A percentile compares a stretch with the other conserved stretches of the same genome.
phyloP scores from a whole-genome alignment of 2,329 filamentous ascomycete species.

The Lasiodiplodia sp. region DNA sequence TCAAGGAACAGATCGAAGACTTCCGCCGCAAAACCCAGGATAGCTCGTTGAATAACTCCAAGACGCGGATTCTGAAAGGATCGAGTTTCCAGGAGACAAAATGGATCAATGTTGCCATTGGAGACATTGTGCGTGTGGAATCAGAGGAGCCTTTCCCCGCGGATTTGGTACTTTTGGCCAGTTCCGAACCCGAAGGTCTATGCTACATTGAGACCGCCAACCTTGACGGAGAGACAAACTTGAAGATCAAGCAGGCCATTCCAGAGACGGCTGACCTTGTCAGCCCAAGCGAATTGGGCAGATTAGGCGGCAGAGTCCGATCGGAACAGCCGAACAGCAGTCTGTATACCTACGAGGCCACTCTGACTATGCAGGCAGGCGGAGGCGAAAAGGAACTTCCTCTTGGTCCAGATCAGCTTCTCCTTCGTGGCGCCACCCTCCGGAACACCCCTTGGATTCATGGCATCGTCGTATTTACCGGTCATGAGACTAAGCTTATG shows the following conservation, averaged over 20 bases:
- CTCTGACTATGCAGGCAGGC: constrained; percentile 86
- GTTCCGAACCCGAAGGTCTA: constrained; percentile 94
- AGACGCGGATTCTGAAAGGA: constrained; percentile 81
- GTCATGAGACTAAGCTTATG: constrained; percentile 99
- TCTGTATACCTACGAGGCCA: constrained; percentile 97
- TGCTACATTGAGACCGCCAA: constrained; percentile 99
- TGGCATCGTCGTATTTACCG: constrained; percentile 94
- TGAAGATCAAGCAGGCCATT: constrained; percentile 98
- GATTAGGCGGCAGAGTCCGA: constrained; percentile 83
- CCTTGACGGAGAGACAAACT: constrained; percentile 94
- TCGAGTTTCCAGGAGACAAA: constrained; percentile 84
- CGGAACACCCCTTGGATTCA: constrained; percentile 98
- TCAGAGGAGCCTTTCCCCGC: constrained; percentile 96
- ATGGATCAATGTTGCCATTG: constrained; percentile 93
- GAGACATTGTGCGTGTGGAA: constrained; percentile 90
- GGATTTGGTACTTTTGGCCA: constrained; percentile 89
- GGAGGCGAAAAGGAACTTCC: constrained; percentile 93
- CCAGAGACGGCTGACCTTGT: constrained; percentile 91
- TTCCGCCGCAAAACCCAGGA: constrained; percentile 89
- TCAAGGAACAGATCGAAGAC: constrained; percentile 94
- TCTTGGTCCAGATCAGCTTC: constrained; percentile 87
- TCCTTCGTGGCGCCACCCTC: constrained; percentile 90
- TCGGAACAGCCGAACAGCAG: constrained; percentile 99
- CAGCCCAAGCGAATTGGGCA: constrained; percentile 82
- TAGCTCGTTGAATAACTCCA: constrained; percentile 84